Evolutionary conservation across 768 basidiomycete species (phyloP).

Genomic region (Butyriboletus loyo): DNA sequence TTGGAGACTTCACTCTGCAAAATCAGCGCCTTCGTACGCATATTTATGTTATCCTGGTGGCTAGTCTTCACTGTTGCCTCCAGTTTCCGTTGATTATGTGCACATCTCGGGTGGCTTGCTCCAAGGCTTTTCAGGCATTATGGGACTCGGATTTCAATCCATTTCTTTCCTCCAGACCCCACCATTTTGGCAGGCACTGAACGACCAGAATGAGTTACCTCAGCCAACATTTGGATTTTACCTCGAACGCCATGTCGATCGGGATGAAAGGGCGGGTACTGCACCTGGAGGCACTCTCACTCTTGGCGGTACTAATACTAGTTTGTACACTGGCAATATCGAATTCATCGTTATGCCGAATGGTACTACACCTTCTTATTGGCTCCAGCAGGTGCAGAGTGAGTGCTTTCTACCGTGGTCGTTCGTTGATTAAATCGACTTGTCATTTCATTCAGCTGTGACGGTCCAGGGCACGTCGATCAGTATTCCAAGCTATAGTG

Average conservation of each 20-base stretch:
- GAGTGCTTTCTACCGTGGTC: constrained; percentile 17
- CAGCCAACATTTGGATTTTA: constrained; percentile 59
- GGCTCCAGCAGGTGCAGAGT: constrained; percentile 56
- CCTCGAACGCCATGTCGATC: constrained; percentile 50
- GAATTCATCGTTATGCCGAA: constrained; percentile 54
- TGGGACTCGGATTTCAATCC: constrained; percentile 67
- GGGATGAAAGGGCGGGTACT: constrained; percentile 24
- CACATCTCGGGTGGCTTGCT: constrained; percentile 14
- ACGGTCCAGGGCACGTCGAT: constrained; percentile 55
- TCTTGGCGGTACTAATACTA: constrained; percentile 57
- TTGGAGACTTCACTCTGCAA: constrained; percentile 59
- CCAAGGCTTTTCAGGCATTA: constrained; percentile 53
- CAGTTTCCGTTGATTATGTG: constrained; percentile 56
- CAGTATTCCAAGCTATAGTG: constrained; percentile 36
- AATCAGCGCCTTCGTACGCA: constrained; percentile 53
- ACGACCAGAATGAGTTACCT: constrained; percentile 38
- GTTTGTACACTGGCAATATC: constrained; percentile 61
- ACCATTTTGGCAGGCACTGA: constrained; percentile 64
- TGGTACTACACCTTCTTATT: constrained; percentile 41
- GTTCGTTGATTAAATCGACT: not conserved
- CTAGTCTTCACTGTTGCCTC: not conserved
- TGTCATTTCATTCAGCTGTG: constrained; percentile 38
- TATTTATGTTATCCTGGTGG: not conserved
- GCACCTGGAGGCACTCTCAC: constrained; percentile 67
- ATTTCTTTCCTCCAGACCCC: constrained; percentile 50